A percentile compares a stretch with the other conserved stretches of the same genome.
phyloP scores from a whole-genome alignment of 2,329 filamentous ascomycete species.

The Colletotrichum nymphaeae region DNA sequence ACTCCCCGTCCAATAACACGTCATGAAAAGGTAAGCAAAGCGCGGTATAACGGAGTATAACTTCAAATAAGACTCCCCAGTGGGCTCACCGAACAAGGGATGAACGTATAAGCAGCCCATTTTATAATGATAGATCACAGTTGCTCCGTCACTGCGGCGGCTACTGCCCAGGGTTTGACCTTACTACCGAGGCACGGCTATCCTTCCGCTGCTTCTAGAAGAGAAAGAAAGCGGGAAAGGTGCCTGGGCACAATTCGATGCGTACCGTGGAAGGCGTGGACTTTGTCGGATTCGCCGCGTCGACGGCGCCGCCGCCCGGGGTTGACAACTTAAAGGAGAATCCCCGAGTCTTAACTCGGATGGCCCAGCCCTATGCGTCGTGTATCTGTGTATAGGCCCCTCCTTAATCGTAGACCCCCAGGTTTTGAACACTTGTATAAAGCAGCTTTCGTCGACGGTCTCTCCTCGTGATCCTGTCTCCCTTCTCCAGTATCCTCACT shows the following conservation, averaged over 20 bases:
- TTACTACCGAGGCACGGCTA: neutral
- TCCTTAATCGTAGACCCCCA: too few relatives aligned
- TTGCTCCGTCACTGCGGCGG: neutral
- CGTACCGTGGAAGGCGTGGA: neutral
- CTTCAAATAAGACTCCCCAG: neutral
- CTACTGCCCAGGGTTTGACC: neutral
- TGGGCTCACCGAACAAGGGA: neutral
- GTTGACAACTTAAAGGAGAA: neutral
- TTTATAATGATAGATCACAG: neutral
- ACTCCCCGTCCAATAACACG: neutral
- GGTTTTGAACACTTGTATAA: neutral
- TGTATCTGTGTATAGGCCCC: neutral
- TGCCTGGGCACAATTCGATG: neutral
- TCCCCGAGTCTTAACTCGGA: neutral
- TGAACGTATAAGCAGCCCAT: neutral
- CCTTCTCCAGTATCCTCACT: neutral
- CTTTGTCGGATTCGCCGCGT: constrained; percentile 18
- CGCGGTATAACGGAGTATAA: too few relatives aligned
- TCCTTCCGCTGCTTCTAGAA: neutral
- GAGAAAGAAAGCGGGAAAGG: neutral
- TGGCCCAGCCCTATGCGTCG: neutral
- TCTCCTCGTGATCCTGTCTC: neutral
- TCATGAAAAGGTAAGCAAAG: neutral
- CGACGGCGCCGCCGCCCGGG: constrained; percentile 10
- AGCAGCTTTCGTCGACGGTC: neutral